Percentiles rank a stretch among this genome's conserved stretches.
phyloP scores from a whole-genome alignment of 1,139 yeast genomes.

The Sugiyamaella paludigena region DNA sequence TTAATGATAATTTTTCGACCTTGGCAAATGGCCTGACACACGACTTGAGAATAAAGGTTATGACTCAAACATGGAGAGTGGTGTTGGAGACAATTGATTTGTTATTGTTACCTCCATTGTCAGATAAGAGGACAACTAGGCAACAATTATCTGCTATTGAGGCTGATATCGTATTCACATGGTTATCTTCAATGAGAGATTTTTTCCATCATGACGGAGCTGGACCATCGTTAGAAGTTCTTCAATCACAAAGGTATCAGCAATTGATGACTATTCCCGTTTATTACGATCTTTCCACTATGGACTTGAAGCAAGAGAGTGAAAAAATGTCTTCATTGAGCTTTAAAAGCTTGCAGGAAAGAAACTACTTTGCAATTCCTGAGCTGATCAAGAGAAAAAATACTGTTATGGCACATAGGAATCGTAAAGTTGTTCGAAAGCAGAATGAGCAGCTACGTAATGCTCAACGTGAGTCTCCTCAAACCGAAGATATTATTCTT shows the following conservation, averaged over 20 bases:
- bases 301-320: constrained; percentile 55
- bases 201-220: constrained; percentile 81
- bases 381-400: constrained; percentile 61
- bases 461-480: constrained; percentile 54
- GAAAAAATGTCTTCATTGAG: constrained; percentile 46
- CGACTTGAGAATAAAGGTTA: constrained; percentile 59
- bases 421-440: constrained; percentile 55
- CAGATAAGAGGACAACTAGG: constrained; percentile 51
- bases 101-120: constrained; percentile 66
- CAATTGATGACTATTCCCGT: constrained; percentile 62
- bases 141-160: constrained; percentile 59
- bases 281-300: constrained; percentile 57
- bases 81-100: constrained; percentile 64
- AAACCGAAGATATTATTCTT: constrained; percentile 66
- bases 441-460: constrained; percentile 52
- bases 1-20: constrained; percentile 66
- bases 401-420: constrained; percentile 73
- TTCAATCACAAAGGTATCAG: constrained; percentile 65
- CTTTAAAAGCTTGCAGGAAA: constrained; percentile 30
- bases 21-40: constrained; percentile 63
- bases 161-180: constrained; percentile 65
- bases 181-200: constrained; percentile 66
- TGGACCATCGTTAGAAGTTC: constrained; percentile 68
- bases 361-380: constrained; percentile 42
- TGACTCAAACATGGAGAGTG: constrained; percentile 75